Evolutionary conservation across 2,329 filamentous ascomycete genomes (phyloP).

Genomic region (Aaosphaeria arxii): DNA sequence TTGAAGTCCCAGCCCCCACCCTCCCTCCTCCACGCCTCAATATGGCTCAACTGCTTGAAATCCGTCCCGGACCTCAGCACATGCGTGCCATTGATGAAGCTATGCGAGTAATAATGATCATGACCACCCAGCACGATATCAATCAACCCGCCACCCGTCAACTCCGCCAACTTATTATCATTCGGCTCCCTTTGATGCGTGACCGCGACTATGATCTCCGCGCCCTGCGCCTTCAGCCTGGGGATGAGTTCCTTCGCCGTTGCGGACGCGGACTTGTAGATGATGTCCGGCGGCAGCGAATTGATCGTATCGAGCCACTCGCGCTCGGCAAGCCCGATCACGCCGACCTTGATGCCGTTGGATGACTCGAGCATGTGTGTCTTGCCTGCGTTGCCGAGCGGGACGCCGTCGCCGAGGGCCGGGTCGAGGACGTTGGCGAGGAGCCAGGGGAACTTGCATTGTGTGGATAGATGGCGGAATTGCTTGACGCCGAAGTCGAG

Average conservation of each 20-base stretch:
- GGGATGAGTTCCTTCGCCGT: constrained; percentile 76
- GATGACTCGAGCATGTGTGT: constrained; percentile 76
- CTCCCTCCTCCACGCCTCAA: constrained; percentile 67
- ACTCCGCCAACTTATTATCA: constrained; percentile 78
- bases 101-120: constrained; percentile 84
- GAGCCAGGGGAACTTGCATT: constrained; percentile 86
- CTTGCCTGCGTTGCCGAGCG: constrained; percentile 72
- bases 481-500: constrained; percentile 87
- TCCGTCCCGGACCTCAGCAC: constrained; percentile 85
- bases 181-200: constrained; percentile 88
- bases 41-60: constrained; percentile 88
- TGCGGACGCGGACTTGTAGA: constrained; percentile 74
- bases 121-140: constrained; percentile 88
- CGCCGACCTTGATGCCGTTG: constrained; percentile 80
- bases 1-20: constrained; percentile 70
- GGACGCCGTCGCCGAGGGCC: constrained; percentile 69
- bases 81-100: constrained; percentile 73
- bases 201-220: constrained; percentile 77
- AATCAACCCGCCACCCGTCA: constrained; percentile 66
- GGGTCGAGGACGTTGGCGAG: constrained; percentile 86
- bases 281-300: constrained; percentile 73
- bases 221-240: constrained; percentile 68
- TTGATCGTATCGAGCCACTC: constrained; percentile 92
- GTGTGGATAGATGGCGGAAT: constrained; percentile 67
- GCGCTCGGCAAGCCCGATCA: constrained; percentile 81